phyloP scores from a whole-genome alignment of 2,329 filamentous ascomycete species.

The Fusarium sororula region DNA sequence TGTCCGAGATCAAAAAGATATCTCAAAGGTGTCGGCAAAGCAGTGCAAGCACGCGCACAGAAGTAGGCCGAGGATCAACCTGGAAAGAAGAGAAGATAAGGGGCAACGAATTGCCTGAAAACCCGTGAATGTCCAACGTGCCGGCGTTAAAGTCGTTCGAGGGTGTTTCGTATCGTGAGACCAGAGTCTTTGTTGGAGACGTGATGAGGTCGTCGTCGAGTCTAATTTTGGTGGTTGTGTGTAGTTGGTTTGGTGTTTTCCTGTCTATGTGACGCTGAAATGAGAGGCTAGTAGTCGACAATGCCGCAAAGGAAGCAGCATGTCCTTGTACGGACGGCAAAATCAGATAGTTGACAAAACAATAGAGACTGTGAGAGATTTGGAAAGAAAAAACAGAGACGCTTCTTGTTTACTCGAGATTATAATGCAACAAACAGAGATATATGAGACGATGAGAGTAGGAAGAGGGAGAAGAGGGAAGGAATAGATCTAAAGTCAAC shows the following conservation, averaged over 20 bases:
- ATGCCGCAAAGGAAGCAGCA: constrained; percentile 41
- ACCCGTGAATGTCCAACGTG: constrained; percentile 39
- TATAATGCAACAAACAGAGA: constrained; percentile 26
- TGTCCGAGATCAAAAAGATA: constrained; percentile 27
- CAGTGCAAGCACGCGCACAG: constrained; percentile 43
- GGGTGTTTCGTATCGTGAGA: constrained; percentile 18
- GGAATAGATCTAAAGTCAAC: constrained; percentile 17
- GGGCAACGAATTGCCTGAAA: constrained; percentile 37
- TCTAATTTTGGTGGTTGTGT: constrained; percentile 9
- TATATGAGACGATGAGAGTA: constrained; percentile 25
- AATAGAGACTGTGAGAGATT: constrained; percentile 18
- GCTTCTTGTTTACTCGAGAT: constrained; percentile 27
- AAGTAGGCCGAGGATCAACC: constrained; percentile 68
- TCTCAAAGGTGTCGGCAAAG: constrained; percentile 36
- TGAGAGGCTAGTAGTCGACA: constrained; percentile 39
- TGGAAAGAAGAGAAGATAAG: constrained; percentile 48
- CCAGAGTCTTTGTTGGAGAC: neutral
- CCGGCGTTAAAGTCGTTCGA: constrained; percentile 35
- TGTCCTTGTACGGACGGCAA: constrained; percentile 32
- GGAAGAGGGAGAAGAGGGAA: constrained; percentile 14
- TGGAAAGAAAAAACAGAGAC: constrained; percentile 29
- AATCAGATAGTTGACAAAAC: constrained; percentile 18
- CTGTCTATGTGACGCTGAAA: constrained; percentile 39
- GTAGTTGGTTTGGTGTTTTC: constrained; percentile 5
- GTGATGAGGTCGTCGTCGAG: constrained; percentile 24